A percentile compares a stretch with the other conserved stretches of the same genome.
Evolutionary conservation across 2,329 filamentous ascomycete genomes (phyloP).

Genomic region (Fusarium zealandicum): DNA sequence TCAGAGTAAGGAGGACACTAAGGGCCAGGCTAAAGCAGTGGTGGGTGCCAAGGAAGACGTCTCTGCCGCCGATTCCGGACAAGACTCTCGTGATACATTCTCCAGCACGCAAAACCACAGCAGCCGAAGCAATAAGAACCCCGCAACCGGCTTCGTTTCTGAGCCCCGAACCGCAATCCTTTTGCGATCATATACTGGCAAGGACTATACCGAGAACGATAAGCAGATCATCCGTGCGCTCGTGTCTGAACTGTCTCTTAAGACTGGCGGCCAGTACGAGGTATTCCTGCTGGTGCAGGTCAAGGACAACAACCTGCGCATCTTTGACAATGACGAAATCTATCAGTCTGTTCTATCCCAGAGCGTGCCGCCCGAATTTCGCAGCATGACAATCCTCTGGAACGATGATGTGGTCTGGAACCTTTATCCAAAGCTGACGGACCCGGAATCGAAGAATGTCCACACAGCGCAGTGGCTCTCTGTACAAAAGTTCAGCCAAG

Average conservation of each 20-base stretch:
- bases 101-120: conserved; percentile 10
- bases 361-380: conserved; percentile 73
- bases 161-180: conserved; percentile 74
- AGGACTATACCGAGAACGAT: conserved; percentile 79
- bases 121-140: conserved; percentile 20
- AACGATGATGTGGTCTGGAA: conserved; percentile 76
- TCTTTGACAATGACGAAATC: conserved; percentile 64
- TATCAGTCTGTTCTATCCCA: conserved; percentile 68
- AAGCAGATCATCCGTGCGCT: conserved; percentile 80
- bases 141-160: conserved; percentile 33
- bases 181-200: conserved; percentile 77
- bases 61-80: not conserved
- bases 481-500: conserved; percentile 76
- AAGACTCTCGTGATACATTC: not conserved
- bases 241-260: conserved; percentile 77
- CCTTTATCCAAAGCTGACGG: conserved; percentile 78
- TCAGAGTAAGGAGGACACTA: not conserved
- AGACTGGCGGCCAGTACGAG: conserved; percentile 81
- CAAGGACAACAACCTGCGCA: conserved; percentile 65
- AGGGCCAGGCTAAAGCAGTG: not conserved
- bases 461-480: conserved; percentile 73
- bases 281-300: conserved; percentile 83
- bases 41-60: not conserved
- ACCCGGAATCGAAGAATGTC: conserved; percentile 61
- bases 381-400: conserved; percentile 76